Base-by-base conservation (phyloP, 1,284 basidiomycete genomes). In the Mycena sp. region DNA sequence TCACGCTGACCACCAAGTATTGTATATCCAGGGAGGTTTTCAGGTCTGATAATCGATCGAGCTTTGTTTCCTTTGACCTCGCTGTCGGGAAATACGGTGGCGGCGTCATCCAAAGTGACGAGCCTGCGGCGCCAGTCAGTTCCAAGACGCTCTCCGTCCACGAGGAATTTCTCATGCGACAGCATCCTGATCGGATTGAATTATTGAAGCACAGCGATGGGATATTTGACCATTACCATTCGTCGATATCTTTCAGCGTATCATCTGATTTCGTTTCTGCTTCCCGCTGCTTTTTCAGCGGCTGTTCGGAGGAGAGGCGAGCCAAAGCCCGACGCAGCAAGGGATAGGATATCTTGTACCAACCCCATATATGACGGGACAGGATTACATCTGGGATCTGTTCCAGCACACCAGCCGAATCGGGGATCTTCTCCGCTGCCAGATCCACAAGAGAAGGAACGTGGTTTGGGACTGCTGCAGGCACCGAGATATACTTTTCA, bases 391-490 rank as follows among this genome's bases (percentile, higher is more conserved):
- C 54, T 9, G 54, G 54, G 10, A 56, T 48, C 11, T 9, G 30
- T 12, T 46, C 44, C n/a, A 48, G 23, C 6, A 21, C 29, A 28
- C 28, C 32, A 21, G 32, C 54, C 5, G 14, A 11, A 10, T 11
- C 9, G 3, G 12, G 29, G 11, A 56, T 37, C 17, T 45, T 38
- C 23, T 28, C 44, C 14, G 54, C 54, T 17, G 26, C 16, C 6
- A 46, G 32, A 48, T 56, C 54, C 12, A 56, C 54, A 10, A 56
- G 44, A 25, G 54, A 56, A 25, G 54, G 54, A 10, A 56, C 9
- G n/a, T n/a, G n/a, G n/a, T n/a, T n/a, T n/a, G n/a, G n/a, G n/a
- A n/a, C n/a, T n/a, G n/a, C n/a, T n/a, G n/a, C n/a, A n/a, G n/a
- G n/a, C n/a, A n/a, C n/a, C n/a, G n/a, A n/a, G n/a, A n/a, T n/a